phyloP scores from a whole-genome alignment of 768 basidiomycete species.

The Leccinum ochraceum region DNA sequence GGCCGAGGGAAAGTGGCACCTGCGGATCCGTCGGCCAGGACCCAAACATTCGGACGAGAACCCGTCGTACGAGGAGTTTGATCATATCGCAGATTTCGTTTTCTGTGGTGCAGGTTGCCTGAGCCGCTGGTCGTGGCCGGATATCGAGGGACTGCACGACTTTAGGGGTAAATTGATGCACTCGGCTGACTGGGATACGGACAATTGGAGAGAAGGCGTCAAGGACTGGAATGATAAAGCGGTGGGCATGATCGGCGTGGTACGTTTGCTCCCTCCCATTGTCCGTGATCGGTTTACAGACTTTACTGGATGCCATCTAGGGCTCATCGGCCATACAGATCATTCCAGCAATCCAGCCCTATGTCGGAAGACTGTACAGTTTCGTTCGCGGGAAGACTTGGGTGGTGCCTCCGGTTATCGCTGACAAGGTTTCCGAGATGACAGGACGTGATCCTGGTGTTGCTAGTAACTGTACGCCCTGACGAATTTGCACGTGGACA shows the following conservation, averaged over 20 bases:
- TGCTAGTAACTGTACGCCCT: conserved; percentile 41
- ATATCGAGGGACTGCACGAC: conserved; percentile 54
- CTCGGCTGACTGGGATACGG: conserved; percentile 60
- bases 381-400: conserved; percentile 64
- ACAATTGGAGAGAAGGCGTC: conserved; percentile 46
- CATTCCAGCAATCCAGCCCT: conserved; percentile 56
- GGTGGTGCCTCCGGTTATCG: conserved; percentile 49
- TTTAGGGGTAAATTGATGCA: conserved; percentile 64
- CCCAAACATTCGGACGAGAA: conserved; percentile 14
- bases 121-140: conserved; percentile 68
- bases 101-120: conserved; percentile 54
- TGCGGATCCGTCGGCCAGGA: conserved; percentile 44
- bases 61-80: conserved; percentile 42
- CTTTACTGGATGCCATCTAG: conserved; percentile 29
- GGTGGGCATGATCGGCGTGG: conserved; percentile 63
- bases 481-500: background rate
- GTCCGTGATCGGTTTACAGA: background rate
- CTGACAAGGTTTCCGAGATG: conserved; percentile 41
- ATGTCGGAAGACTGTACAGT: conserved; percentile 49
- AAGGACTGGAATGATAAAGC: conserved; percentile 52
- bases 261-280: conserved; percentile 21
- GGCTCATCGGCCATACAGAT: conserved; percentile 66
- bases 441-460: conserved; percentile 36
- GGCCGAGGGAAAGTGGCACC: conserved; percentile 53
- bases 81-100: conserved; percentile 57